Percentiles rank a stretch among this genome's conserved stretches.
These are phyloP conservation scores for Alternaria atra DNA, from an alignment of 2,329 filamentous ascomycete genomes.

Conservation along the genomic window DNA sequence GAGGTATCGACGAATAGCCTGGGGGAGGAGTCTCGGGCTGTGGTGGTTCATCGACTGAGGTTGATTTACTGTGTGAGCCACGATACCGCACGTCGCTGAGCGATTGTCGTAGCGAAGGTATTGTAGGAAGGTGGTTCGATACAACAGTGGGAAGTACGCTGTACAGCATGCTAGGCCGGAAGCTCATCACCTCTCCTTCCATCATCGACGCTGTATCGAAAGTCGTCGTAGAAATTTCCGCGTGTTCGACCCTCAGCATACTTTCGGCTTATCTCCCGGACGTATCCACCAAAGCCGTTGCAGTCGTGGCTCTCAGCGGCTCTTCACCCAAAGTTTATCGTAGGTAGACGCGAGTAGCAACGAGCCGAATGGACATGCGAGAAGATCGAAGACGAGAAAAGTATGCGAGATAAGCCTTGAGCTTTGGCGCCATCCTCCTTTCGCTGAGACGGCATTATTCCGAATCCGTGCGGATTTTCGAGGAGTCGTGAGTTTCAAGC, in stretches of 20 bases:
- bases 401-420: slow-evolving; percentile 1
- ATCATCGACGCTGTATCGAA: slow-evolving; percentile 18
- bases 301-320: neutral
- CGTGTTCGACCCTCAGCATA: slow-evolving; percentile 17
- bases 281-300: neutral
- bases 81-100: slow-evolving; percentile 39
- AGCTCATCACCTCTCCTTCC: slow-evolving; percentile 19
- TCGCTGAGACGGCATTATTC: slow-evolving; percentile 22
- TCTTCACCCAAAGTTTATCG: neutral
- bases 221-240: slow-evolving; percentile 5
- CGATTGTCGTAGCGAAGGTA: slow-evolving; percentile 59
- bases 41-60: slow-evolving; percentile 27
- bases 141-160: slow-evolving; percentile 64
- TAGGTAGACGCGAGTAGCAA: slow-evolving; percentile 3
- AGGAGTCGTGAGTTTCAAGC: slow-evolving; percentile 15
- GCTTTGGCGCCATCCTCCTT: slow-evolving; percentile 18
- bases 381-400: neutral
- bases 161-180: slow-evolving; percentile 59
- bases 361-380: neutral
- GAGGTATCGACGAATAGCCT: slow-evolving; percentile 41
- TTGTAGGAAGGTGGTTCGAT: slow-evolving; percentile 60
- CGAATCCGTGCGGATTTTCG: slow-evolving; percentile 16
- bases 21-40: slow-evolving; percentile 51
- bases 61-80: slow-evolving; percentile 24
- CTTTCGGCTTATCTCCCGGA: slow-evolving; percentile 23